Conservation (phyloP, 305 asterid genomes). For the Caryopteris hybrid region DNA sequence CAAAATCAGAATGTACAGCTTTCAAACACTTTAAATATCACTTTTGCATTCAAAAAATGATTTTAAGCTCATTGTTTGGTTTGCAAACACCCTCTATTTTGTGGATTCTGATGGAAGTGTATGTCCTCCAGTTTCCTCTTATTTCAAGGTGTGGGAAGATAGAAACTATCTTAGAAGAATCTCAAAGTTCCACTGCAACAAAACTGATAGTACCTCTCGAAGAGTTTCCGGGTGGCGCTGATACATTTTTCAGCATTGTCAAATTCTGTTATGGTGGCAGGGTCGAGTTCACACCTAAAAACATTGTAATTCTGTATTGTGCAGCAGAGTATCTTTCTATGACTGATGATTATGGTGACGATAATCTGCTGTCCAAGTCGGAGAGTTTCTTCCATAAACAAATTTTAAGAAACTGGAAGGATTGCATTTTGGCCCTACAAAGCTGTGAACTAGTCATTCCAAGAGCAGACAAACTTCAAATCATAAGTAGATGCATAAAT, state of each 20-base stretch:
- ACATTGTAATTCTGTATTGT: conserved; percentile 66
- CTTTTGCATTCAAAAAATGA: too few relatives aligned
- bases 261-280: conserved; percentile 79
- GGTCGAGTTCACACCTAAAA: conserved; percentile 65
- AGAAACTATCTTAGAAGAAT: conserved; percentile 51
- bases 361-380: conserved; percentile 62
- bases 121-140: conserved; percentile 77
- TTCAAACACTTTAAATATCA: too few relatives aligned
- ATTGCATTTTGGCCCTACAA: conserved; percentile 82
- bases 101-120: conserved; percentile 23
- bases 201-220: conserved; percentile 38
- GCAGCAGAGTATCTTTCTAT: conserved; percentile 88
- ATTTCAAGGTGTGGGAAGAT: conserved; percentile 82
- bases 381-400: conserved; percentile 68
- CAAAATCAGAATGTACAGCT: too few relatives aligned
- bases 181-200: conserved; percentile 32
- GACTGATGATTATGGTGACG: conserved; percentile 78
- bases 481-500: conserved; percentile 52
- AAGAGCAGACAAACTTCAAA: conserved; percentile 72
- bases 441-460: conserved; percentile 62
- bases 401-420: conserved; percentile 67
- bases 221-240: conserved; percentile 82
- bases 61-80: too few relatives aligned
- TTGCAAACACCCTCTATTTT: too few relatives aligned
- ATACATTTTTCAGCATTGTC: conserved; percentile 48